Conservation (phyloP, 129 eudicot species). For the Pulicaria dysenterica region DNA sequence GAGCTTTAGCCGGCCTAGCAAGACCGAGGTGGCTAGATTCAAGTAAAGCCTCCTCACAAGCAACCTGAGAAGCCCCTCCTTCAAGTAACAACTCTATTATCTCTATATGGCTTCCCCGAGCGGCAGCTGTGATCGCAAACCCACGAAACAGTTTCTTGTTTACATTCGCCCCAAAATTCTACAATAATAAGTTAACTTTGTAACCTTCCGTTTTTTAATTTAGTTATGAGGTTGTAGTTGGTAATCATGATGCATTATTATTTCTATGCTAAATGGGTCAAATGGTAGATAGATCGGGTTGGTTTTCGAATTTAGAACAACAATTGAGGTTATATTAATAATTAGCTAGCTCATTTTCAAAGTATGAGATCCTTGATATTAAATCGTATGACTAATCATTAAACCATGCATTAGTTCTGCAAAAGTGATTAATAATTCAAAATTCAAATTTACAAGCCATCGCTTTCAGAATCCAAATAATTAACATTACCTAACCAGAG, state of each 20-base stretch:
- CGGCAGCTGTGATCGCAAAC: slow-evolving; percentile 77
- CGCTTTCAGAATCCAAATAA: slow-evolving; percentile 23
- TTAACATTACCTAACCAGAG: background rate
- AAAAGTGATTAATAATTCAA: slow-evolving; percentile 6
- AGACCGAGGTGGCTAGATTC: slow-evolving; percentile 74
- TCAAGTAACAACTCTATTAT: slow-evolving; percentile 65
- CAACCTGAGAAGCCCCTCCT: slow-evolving; percentile 68
- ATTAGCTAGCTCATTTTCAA: no score
- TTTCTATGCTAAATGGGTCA: no score
- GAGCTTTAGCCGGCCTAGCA: slow-evolving; percentile 53
- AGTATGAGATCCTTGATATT: no score
- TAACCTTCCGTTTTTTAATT: background rate
- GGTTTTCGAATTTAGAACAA: no score
- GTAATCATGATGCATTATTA: no score
- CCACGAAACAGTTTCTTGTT: slow-evolving; percentile 83
- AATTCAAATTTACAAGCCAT: slow-evolving; percentile 28
- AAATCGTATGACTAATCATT: slow-evolving; percentile 11
- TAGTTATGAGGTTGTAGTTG: background rate
- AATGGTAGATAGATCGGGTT: no score
- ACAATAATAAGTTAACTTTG: background rate
- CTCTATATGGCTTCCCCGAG: slow-evolving; percentile 70
- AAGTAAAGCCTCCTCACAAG: slow-evolving; percentile 83
- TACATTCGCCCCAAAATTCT: slow-evolving; percentile 76
- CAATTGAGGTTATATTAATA: no score
- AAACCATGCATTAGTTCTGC: slow-evolving; percentile 23